Evolutionary conservation across 176 grass and related monocot genomes (phyloP).

Genomic region (Cocos nucifera): DNA sequence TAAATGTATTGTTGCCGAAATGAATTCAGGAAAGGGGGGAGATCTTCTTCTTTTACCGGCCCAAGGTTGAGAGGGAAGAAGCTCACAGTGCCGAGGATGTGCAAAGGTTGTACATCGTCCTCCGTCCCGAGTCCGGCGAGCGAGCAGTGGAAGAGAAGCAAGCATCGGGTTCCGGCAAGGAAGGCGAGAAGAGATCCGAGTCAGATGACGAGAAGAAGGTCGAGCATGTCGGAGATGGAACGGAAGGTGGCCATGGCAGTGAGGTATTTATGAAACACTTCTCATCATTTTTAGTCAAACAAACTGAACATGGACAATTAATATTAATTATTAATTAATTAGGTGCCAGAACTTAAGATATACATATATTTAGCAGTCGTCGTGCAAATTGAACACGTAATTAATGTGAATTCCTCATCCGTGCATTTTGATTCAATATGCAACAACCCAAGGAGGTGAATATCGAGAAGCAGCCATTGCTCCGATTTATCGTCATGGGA

Average conservation of each 20-base stretch:
- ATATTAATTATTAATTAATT: no score
- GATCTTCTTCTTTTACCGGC: constrained; percentile 92
- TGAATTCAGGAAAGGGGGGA: constrained; percentile 64
- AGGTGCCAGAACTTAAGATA: no score
- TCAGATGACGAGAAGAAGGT: neutral
- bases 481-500: constrained; percentile 68
- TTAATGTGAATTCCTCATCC: no score
- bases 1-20: no score
- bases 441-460: constrained; percentile 49
- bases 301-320: no score
- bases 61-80: constrained; percentile 68
- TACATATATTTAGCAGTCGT: no score
- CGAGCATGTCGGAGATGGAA: neutral
- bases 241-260: constrained; percentile 51
- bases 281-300: no score
- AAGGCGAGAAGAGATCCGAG: constrained; percentile 30
- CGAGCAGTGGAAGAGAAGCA: constrained; percentile 66
- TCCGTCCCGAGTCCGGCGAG: constrained; percentile 48
- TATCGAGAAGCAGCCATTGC: constrained; percentile 42
- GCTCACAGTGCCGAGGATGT: constrained; percentile 51
- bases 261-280: constrained; percentile 24
- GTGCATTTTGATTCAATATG: neutral
- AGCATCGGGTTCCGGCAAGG: constrained; percentile 50
- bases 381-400: no score
- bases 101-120: constrained; percentile 66